A percentile compares a stretch with the other conserved stretches of the same genome.
These are phyloP conservation scores for Onygenales sp. DNA, from an alignment of 2,329 filamentous ascomycete species.

Conservation along the genomic window DNA sequence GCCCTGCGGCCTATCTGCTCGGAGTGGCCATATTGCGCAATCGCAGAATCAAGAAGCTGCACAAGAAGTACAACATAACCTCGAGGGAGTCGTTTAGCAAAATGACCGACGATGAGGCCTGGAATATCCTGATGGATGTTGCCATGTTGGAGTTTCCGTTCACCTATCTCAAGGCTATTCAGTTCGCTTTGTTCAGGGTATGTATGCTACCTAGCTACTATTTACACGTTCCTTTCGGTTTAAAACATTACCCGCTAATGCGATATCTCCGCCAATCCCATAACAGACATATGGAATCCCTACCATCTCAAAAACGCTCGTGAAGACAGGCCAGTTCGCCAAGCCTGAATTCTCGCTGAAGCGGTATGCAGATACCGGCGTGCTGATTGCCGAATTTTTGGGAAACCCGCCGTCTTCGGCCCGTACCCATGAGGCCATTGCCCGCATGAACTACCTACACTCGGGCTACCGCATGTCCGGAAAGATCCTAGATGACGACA, in stretches of 20 bases:
- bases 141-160: constrained; percentile 48
- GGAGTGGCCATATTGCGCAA: constrained; percentile 29
- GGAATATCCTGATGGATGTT: constrained; percentile 38
- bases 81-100: constrained; percentile 37
- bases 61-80: constrained; percentile 35
- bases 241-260: neutral
- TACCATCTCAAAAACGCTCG: constrained; percentile 37
- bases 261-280: neutral
- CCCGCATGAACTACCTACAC: constrained; percentile 58
- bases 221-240: neutral
- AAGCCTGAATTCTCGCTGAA: constrained; percentile 33
- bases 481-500: constrained; percentile 52
- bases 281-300: constrained; percentile 48
- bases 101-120: constrained; percentile 48
- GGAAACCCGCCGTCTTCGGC: constrained; percentile 34
- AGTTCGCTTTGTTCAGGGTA: constrained; percentile 52
- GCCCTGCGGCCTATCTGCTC: constrained; percentile 19
- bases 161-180: constrained; percentile 40
- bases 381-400: constrained; percentile 38
- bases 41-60: constrained; percentile 28
- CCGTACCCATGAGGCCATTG: constrained; percentile 43
- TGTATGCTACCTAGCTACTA: constrained; percentile 3
- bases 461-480: constrained; percentile 46
- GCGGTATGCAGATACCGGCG: constrained; percentile 38
- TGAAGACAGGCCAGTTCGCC: constrained; percentile 36